phyloP scores from a whole-genome alignment of 2,329 filamentous ascomycete species.

The Polytolypa hystricis region DNA sequence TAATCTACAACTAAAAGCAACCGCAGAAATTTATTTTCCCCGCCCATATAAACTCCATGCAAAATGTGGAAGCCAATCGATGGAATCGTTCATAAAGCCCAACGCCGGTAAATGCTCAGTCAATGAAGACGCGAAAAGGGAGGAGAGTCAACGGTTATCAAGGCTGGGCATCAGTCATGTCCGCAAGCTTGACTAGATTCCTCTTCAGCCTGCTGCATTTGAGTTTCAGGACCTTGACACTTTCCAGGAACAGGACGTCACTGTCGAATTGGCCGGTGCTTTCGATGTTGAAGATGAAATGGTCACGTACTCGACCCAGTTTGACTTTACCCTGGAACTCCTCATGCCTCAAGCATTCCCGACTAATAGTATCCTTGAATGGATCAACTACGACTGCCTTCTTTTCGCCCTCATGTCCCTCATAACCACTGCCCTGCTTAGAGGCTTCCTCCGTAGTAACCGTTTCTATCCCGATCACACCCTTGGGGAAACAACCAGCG shows the following conservation, averaged over 20 bases:
- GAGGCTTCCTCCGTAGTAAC: conserved; percentile 58
- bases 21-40: background rate
- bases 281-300: conserved; percentile 95
- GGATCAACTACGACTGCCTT: conserved; percentile 81
- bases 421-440: conserved; percentile 51
- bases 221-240: conserved; percentile 69
- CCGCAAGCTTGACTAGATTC: conserved; percentile 31
- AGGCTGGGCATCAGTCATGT: conserved; percentile 19
- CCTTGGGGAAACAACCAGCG: conserved; percentile 72
- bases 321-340: conserved; percentile 96
- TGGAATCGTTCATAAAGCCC: conserved; percentile 9
- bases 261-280: conserved; percentile 92
- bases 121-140: conserved; percentile 11
- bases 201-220: conserved; percentile 54
- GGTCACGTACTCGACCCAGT: conserved; percentile 78
- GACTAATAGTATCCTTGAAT: conserved; percentile 89
- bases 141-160: conserved; percentile 6
- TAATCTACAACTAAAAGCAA: too few species aligned
- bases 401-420: conserved; percentile 63
- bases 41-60: background rate
- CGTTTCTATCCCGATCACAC: conserved; percentile 71
- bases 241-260: conserved; percentile 85
- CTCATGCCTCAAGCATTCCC: conserved; percentile 79
- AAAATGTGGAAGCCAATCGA: background rate
- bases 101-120: conserved; percentile 32